phyloP scores from a whole-genome alignment of 140 eudicot genomes.

The Cichorium intybus region DNA sequence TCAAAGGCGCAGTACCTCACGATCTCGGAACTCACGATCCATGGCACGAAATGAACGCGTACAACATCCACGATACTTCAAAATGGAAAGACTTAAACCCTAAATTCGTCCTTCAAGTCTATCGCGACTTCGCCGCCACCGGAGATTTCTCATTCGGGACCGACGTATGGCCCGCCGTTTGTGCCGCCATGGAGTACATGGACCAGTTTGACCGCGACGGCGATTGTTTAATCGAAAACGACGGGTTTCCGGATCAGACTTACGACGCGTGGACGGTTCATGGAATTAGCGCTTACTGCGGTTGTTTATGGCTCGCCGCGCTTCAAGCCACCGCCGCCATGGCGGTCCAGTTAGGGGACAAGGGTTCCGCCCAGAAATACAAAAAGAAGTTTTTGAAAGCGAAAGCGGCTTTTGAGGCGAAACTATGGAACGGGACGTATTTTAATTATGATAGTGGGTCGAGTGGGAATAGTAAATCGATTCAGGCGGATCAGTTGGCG shows the following conservation, averaged over 20 bases:
- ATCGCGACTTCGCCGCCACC: constrained; percentile 88
- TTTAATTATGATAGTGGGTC: constrained; percentile 95
- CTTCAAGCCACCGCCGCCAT: constrained; percentile 96
- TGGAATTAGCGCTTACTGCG: constrained; percentile 94
- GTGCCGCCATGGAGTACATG: too few relatives aligned
- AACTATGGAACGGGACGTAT: constrained; percentile 86
- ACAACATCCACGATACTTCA: too few relatives aligned
- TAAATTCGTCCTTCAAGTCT: too few relatives aligned
- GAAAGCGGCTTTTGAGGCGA: constrained; percentile 58
- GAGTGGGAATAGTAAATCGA: constrained; percentile 83
- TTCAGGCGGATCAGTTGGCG: constrained; percentile 96
- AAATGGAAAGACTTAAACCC: too few relatives aligned
- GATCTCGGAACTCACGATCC: too few relatives aligned
- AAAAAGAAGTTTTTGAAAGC: constrained; percentile 64
- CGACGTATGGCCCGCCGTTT: constrained; percentile 98
- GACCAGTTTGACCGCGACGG: constrained; percentile 82
- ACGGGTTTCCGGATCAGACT: constrained; percentile 96
- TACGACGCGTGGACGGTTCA: constrained; percentile 98
- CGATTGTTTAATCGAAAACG: constrained; percentile 83
- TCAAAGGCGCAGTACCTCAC: too few relatives aligned
- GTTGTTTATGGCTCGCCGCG: constrained; percentile 91
- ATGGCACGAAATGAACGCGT: too few relatives aligned
- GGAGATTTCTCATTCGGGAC: constrained; percentile 76
- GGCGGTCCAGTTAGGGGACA: constrained; percentile 86
- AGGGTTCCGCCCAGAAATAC: constrained; percentile 68